These are phyloP conservation scores for Lenwebbia sp. DNA, from an alignment of 345 rosid genomes.

Conservation along the genomic window DNA sequence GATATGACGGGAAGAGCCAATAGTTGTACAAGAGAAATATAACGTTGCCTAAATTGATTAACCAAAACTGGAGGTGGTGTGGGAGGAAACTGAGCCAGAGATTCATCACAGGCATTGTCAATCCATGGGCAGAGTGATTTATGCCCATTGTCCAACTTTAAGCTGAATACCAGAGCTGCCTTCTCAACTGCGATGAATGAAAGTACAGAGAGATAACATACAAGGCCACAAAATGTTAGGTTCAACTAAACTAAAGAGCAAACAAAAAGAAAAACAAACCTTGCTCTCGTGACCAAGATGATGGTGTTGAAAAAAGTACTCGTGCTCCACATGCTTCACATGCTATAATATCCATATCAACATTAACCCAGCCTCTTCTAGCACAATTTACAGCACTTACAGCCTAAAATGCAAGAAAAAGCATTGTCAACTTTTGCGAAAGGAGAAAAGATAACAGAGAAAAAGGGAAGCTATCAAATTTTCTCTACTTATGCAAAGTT, in stretches of 20 bases:
- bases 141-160: slow-evolving; percentile 82
- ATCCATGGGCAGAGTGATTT: slow-evolving; percentile 79
- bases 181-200: slow-evolving; percentile 57
- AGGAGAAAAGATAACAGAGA: background rate
- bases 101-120: slow-evolving; percentile 73
- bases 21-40: slow-evolving; percentile 42
- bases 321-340: slow-evolving; percentile 93
- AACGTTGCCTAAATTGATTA: slow-evolving; percentile 50
- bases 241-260: slow-evolving; percentile 1
- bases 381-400: slow-evolving; percentile 91
- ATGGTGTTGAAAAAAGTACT: slow-evolving; percentile 66
- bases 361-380: slow-evolving; percentile 88
- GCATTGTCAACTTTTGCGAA: background rate
- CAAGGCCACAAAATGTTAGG: background rate
- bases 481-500: background rate
- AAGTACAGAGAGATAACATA: background rate
- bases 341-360: slow-evolving; percentile 62
- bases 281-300: slow-evolving; percentile 84
- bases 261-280: slow-evolving; percentile 26
- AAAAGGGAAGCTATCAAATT: background rate
- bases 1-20: slow-evolving; percentile 65
- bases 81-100: slow-evolving; percentile 81
- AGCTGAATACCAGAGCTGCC: slow-evolving; percentile 80
- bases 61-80: slow-evolving; percentile 52
- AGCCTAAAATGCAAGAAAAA: slow-evolving; percentile 31